Evolutionary conservation across 495 filamentous ascomycete species (phyloP).

Genomic region (Aspergillus kassunensis): DNA sequence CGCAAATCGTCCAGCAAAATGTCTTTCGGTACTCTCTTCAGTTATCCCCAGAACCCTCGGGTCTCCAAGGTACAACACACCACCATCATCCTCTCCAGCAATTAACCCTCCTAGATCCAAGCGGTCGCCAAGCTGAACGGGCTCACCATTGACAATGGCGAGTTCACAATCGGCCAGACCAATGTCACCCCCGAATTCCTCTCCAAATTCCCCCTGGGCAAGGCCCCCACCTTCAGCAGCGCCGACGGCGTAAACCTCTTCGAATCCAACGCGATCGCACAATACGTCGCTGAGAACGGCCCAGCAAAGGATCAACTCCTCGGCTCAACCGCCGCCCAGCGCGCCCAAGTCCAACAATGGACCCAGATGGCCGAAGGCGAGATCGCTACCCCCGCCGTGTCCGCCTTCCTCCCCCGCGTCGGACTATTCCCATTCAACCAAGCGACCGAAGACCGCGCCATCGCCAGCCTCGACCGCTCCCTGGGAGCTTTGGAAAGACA

Average conservation of each 20-base stretch:
- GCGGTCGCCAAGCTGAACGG: conserved; percentile 51
- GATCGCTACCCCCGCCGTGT: conserved; percentile 27
- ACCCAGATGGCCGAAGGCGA: conserved; percentile 45
- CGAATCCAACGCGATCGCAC: conserved; percentile 54
- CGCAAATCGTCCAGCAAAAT: no score
- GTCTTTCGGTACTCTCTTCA: conserved; percentile 53
- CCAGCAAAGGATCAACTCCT: conserved; percentile 48
- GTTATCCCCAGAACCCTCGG: conserved; percentile 43
- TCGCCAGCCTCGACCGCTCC: conserved; percentile 29
- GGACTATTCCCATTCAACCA: conserved; percentile 32
- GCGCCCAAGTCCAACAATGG: conserved; percentile 51
- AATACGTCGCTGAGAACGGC: conserved; percentile 51
- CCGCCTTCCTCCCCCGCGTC: conserved; percentile 32
- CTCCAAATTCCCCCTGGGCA: conserved; percentile 59
- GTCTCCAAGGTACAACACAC: conserved; percentile 41
- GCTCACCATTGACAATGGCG: conserved; percentile 39
- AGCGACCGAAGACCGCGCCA: conserved; percentile 25
- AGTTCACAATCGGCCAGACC: conserved; percentile 42
- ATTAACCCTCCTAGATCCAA: conserved; percentile 32
- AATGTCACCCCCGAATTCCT: conserved; percentile 50
- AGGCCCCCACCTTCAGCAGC: conserved; percentile 54
- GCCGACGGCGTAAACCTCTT: conserved; percentile 48
- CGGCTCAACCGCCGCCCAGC: conserved; percentile 41
- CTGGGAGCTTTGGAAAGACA: conserved; percentile 40
- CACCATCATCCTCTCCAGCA: background rate